These are phyloP conservation scores for Metarhizium rileyi DNA, from an alignment of 2,329 filamentous ascomycete species.

Conservation along the genomic window DNA sequence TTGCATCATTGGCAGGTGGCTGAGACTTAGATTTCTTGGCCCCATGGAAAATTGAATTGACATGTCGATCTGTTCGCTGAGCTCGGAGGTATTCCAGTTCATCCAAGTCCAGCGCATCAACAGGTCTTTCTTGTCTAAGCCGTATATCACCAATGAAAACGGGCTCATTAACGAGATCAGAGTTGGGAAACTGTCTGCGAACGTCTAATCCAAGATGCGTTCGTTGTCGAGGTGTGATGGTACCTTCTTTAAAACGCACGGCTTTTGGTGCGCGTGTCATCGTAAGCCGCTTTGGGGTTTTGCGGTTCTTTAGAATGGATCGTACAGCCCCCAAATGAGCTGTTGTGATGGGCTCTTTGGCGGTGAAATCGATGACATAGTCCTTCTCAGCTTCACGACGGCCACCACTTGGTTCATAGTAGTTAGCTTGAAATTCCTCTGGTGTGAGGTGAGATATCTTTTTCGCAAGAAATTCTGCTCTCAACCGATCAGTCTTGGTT, in stretches of 20 bases:
- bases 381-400: constrained; percentile 12
- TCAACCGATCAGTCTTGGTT: constrained; percentile 8
- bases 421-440: constrained; percentile 11
- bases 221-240: constrained; percentile 16
- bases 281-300: constrained; percentile 17
- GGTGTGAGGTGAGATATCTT: constrained; percentile 11
- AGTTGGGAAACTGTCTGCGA: constrained; percentile 8
- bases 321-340: constrained; percentile 13
- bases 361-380: constrained; percentile 13
- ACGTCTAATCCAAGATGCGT: constrained; percentile 18
- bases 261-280: constrained; percentile 16
- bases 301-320: constrained; percentile 20
- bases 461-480: constrained; percentile 5
- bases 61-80: neutral
- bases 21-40: neutral
- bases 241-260: constrained; percentile 21
- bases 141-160: neutral
- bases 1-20: neutral
- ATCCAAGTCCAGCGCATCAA: neutral
- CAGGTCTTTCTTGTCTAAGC: neutral
- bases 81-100: neutral
- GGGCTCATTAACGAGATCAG: neutral
- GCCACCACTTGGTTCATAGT: constrained; percentile 12
- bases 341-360: constrained; percentile 12
- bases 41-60: neutral